phyloP scores from a whole-genome alignment of 2,329 filamentous ascomycete species.

The Aspergillus floridensis region DNA sequence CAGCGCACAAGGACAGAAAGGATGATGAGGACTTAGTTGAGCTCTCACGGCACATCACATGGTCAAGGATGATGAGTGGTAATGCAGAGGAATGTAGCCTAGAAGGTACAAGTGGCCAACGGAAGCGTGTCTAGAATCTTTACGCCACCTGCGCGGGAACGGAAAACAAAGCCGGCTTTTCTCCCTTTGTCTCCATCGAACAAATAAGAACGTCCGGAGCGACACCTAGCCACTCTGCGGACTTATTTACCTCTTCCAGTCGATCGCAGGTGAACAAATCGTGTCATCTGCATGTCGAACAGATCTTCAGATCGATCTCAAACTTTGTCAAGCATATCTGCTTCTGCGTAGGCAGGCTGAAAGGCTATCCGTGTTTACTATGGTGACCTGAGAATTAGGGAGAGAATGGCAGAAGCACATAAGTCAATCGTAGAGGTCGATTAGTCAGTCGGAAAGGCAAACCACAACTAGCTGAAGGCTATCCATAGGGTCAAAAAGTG shows the following conservation, averaged over 20 bases:
- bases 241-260: not conserved
- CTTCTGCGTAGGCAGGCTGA: not conserved
- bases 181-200: not conserved
- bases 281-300: not conserved
- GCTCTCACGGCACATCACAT: not conserved
- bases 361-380: not conserved
- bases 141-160: not conserved
- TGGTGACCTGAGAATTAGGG: not conserved
- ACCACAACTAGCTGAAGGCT: not conserved
- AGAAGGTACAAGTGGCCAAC: not conserved
- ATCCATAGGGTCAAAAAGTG: not conserved
- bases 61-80: not conserved
- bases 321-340: not conserved
- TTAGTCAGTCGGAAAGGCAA: not conserved
- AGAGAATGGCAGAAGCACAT: not conserved
- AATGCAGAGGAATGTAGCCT: not conserved
- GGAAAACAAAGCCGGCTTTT: not conserved
- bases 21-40: not conserved
- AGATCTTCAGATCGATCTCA: not conserved
- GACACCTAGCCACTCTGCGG: not conserved
- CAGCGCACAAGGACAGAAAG: not conserved
- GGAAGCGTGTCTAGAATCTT: not conserved
- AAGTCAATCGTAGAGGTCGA: not conserved
- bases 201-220: not conserved
- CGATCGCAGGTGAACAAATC: not conserved